phyloP scores from a whole-genome alignment of 768 basidiomycete species.

The Strobilomyces echinocephalus region DNA sequence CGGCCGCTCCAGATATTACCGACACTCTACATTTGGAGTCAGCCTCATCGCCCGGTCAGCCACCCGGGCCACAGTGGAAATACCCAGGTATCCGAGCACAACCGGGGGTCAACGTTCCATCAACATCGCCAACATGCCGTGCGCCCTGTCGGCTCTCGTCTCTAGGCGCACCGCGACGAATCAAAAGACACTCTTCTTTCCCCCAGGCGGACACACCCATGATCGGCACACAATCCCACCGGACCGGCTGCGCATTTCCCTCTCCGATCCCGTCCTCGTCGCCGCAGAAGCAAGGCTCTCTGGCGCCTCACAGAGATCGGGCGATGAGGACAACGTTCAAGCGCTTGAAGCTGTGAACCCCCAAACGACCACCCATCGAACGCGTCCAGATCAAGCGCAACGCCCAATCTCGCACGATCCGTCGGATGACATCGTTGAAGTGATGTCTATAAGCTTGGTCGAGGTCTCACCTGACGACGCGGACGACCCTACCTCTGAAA shows the following conservation, averaged over 20 bases:
- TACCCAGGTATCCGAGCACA: not conserved
- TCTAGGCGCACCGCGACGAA: not conserved
- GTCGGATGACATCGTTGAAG: conserved; percentile 8
- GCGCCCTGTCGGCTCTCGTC: conserved; percentile 1
- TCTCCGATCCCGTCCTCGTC: conserved; percentile 23
- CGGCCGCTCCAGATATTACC: not conserved
- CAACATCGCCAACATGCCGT: conserved; percentile 12
- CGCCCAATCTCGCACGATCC: not conserved
- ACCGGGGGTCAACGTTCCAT: conserved; percentile 2
- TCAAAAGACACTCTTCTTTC: conserved; percentile 8
- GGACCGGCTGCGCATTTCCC: conserved; percentile 17
- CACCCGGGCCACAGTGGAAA: not conserved
- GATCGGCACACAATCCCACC: conserved; percentile 9
- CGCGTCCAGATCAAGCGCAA: not conserved
- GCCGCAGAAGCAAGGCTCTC: conserved; percentile 14
- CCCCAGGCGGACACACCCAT: conserved; percentile 11
- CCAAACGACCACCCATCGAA: not conserved
- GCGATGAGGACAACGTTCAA: not conserved
- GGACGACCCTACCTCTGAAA: not conserved
- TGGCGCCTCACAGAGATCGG: not conserved
- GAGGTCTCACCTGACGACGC: not conserved
- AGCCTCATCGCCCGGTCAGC: conserved; percentile 8
- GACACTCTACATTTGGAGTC: not conserved
- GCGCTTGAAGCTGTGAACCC: not conserved
- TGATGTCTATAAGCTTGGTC: not conserved